These are phyloP conservation scores for Zygosaccharomyces siamensis DNA, from an alignment of 805 yeast species.

Conservation along the genomic window DNA sequence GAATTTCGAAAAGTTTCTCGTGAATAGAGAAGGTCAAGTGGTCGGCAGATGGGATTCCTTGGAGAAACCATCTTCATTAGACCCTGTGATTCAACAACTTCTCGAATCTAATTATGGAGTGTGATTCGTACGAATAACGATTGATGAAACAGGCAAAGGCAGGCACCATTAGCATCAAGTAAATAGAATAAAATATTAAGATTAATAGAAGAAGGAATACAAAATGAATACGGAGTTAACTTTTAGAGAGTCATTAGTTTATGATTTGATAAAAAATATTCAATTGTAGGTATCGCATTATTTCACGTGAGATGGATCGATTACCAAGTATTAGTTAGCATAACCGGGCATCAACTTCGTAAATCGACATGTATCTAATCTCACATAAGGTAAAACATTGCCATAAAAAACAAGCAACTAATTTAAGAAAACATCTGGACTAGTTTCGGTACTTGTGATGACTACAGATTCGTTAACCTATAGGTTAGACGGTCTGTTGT, in stretches of 20 bases:
- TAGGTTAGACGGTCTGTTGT: constrained; percentile 27
- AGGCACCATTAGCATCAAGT: not conserved
- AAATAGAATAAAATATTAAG: not conserved
- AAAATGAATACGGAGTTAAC: not conserved
- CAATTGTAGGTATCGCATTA: not conserved
- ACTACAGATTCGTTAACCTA: constrained; percentile 12
- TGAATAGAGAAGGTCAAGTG: constrained; percentile 52
- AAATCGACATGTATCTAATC: not conserved
- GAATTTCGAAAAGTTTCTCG: constrained; percentile 73
- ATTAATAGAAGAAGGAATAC: not conserved
- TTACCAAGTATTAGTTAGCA: not conserved
- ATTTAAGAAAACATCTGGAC: not conserved
- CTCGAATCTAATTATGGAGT: constrained; percentile 28
- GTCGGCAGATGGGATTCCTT: constrained; percentile 60
- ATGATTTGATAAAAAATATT: not conserved
- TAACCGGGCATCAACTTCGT: constrained; percentile 1
- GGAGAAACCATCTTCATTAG: constrained; percentile 61
- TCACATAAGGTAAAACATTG: not conserved
- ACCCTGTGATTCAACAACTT: constrained; percentile 52
- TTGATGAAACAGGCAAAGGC: not conserved
- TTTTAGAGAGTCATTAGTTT: not conserved
- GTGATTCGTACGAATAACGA: not conserved
- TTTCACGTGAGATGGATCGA: constrained; percentile 1
- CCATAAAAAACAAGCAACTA: not conserved
- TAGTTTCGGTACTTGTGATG: constrained; percentile 1